phyloP scores from a whole-genome alignment of 148 eudicot species.

The Rhododendron simsii region DNA sequence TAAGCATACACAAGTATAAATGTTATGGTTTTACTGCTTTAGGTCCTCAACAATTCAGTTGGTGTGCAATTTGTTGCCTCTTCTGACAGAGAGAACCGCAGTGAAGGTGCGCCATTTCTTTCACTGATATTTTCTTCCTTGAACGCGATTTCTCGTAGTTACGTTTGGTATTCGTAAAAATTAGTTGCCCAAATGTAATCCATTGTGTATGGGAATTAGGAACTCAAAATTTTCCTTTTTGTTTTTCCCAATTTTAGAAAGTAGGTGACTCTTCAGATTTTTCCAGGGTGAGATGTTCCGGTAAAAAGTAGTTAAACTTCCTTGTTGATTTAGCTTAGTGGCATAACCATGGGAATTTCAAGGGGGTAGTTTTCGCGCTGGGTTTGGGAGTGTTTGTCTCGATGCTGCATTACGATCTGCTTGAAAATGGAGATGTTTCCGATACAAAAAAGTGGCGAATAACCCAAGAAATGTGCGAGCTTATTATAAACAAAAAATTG shows the following conservation, averaged over 20 bases:
- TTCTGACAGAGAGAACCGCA: background rate
- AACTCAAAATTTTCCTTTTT: background rate
- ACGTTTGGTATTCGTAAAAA: background rate
- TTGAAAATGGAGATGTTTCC: background rate
- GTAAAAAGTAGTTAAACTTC: background rate
- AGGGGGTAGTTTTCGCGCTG: background rate
- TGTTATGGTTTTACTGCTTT: background rate
- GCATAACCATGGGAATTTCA: background rate
- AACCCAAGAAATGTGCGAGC: background rate
- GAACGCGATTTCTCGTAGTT: background rate
- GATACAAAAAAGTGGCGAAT: background rate
- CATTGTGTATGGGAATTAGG: background rate
- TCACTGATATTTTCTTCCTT: background rate
- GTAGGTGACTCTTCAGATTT: background rate
- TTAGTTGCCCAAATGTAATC: background rate
- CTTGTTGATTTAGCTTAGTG: background rate
- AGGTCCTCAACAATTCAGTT: background rate
- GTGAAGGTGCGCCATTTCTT: conserved; percentile 1
- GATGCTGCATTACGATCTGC: background rate
- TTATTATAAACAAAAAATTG: background rate
- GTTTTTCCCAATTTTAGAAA: background rate
- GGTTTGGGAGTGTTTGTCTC: background rate
- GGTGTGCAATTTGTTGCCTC: background rate
- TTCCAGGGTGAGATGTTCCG: background rate
- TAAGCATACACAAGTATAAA: too few relatives aligned